Evolutionary conservation across 257 asterid species (phyloP).

Genomic region (Gynochthodes officinalis): DNA sequence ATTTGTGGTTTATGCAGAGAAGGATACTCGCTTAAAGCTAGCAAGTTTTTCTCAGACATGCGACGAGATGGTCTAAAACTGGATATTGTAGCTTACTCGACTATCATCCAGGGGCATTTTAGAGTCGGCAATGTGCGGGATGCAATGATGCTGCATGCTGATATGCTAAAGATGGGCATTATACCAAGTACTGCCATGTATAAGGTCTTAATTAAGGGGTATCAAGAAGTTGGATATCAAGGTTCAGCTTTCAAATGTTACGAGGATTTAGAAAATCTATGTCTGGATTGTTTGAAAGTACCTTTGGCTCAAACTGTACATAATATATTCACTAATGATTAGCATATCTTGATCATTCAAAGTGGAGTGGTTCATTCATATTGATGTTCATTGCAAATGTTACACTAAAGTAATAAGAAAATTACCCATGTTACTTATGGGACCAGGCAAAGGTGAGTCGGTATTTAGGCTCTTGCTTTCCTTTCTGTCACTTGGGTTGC

Average conservation of each 20-base stretch:
- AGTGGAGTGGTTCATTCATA: not conserved
- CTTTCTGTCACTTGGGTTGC: not conserved
- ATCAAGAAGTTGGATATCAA: constrained; percentile 37
- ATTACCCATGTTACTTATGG: not conserved
- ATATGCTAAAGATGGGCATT: constrained; percentile 58
- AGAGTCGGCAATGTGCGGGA: constrained; percentile 30
- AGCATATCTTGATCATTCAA: not conserved
- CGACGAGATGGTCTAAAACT: constrained; percentile 41
- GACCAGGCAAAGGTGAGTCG: too few species aligned
- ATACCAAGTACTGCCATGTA: constrained; percentile 34
- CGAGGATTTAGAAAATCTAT: constrained; percentile 27
- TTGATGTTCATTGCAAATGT: not conserved
- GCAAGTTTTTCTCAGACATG: constrained; percentile 62
- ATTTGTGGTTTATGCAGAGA: constrained; percentile 53
- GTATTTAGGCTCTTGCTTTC: not conserved
- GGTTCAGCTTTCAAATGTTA: constrained; percentile 45
- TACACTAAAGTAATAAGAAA: not conserved
- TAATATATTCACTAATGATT: not conserved
- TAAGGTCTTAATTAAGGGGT: constrained; percentile 39
- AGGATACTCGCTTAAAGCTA: constrained; percentile 54
- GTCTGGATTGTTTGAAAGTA: not conserved
- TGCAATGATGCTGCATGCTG: constrained; percentile 73
- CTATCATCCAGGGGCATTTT: constrained; percentile 44
- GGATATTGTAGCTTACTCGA: constrained; percentile 39
- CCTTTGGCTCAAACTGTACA: not conserved